These are phyloP conservation scores for Escallonia herrerae DNA, from an alignment of 129 eudicot genomes.

Conservation along the genomic window DNA sequence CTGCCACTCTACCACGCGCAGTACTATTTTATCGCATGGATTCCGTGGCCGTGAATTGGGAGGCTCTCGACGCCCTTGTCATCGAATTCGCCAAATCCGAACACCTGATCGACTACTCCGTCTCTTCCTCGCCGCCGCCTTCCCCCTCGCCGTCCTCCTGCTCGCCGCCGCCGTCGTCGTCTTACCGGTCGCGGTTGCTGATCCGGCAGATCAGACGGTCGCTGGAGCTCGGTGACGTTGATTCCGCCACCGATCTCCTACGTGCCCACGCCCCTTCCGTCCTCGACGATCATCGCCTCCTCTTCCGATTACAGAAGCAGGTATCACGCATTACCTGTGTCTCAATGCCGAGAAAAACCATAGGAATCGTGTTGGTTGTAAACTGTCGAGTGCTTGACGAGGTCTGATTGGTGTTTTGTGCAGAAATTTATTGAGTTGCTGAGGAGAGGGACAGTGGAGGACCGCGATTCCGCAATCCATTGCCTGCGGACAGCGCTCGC, in stretches of 20 bases:
- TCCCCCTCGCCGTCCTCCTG: slow-evolving; percentile 36
- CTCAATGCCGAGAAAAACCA: background rate
- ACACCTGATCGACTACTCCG: slow-evolving; percentile 48
- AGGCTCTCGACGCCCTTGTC: slow-evolving; percentile 80
- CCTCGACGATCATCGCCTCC: slow-evolving; percentile 86
- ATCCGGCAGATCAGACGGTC: slow-evolving; percentile 70
- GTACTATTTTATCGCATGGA: slow-evolving; percentile 35
- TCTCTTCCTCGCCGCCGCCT: slow-evolving; percentile 34
- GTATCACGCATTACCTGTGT: slow-evolving; percentile 18
- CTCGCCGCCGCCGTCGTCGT: slow-evolving; percentile 37
- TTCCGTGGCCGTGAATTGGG: slow-evolving; percentile 84
- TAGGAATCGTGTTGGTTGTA: too few species aligned
- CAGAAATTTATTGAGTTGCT: slow-evolving; percentile 93
- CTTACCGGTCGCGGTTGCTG: slow-evolving; percentile 59
- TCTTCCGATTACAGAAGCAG: slow-evolving; percentile 90
- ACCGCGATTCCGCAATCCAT: slow-evolving; percentile 65
- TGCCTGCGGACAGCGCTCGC: slow-evolving; percentile 79
- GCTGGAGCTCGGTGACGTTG: slow-evolving; percentile 63
- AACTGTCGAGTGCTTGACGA: too few species aligned
- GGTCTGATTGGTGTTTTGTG: background rate
- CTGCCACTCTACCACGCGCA: background rate
- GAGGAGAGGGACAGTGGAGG: slow-evolving; percentile 82
- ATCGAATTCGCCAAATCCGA: slow-evolving; percentile 94
- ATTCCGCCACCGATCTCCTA: slow-evolving; percentile 68
- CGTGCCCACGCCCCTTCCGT: slow-evolving; percentile 58